These are phyloP conservation scores for Ceratobasidium sp. DNA, from an alignment of 1,284 basidiomycete genomes.

Conservation along the genomic window DNA sequence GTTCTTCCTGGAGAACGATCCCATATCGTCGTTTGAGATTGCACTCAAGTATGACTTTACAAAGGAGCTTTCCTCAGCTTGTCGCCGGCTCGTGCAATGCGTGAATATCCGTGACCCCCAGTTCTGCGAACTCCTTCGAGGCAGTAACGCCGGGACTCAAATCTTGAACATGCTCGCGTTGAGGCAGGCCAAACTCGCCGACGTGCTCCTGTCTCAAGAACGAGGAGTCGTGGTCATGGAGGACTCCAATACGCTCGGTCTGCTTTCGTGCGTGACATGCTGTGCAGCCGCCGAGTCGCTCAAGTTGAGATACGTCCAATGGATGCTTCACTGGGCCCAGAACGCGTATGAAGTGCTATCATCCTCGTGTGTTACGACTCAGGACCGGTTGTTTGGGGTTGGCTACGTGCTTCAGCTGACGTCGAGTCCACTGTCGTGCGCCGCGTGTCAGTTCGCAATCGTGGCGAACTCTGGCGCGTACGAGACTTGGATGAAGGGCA, in stretches of 20 bases:
- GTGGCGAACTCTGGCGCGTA: neutral
- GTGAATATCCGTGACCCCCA: conserved; percentile 8
- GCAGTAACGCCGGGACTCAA: neutral
- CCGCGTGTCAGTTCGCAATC: neutral
- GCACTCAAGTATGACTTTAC: neutral
- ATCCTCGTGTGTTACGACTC: conserved; percentile 19
- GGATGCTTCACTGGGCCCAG: conserved; percentile 14
- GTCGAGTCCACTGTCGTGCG: neutral
- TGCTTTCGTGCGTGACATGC: neutral
- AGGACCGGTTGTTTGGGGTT: conserved; percentile 9
- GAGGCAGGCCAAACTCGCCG: conserved; percentile 16
- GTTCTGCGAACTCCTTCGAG: neutral
- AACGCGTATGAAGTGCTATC: neutral
- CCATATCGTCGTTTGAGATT: conserved; percentile 1
- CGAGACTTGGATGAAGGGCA: neutral
- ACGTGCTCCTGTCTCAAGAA: neutral
- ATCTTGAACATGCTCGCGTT: conserved; percentile 22
- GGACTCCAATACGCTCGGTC: neutral
- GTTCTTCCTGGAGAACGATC: conserved; percentile 17
- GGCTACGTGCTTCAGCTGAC: conserved; percentile 12
- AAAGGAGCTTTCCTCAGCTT: neutral
- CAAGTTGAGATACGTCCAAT: neutral
- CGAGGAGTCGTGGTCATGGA: neutral
- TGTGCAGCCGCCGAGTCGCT: neutral
- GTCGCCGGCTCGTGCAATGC: neutral